These are phyloP conservation scores for Phanerodontia chrysosporium DNA, from an alignment of 768 basidiomycete genomes.

Conservation along the genomic window DNA sequence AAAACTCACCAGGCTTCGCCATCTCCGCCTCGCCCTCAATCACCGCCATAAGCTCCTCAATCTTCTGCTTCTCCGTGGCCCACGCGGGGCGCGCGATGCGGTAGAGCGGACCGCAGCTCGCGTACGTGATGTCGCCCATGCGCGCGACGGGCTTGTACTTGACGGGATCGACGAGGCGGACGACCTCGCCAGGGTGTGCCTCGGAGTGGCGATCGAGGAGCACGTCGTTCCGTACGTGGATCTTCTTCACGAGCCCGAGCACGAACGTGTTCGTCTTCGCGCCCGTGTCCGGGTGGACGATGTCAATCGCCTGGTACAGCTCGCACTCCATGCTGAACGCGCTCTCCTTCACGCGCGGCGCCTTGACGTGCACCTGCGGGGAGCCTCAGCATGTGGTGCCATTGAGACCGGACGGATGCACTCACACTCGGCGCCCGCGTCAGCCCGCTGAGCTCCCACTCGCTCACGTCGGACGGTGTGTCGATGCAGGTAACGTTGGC, in stretches of 20 bases:
- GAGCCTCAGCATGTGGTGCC: too few relatives aligned
- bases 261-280: constrained; percentile 27
- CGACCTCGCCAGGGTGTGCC: constrained; percentile 35
- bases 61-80: constrained; percentile 32
- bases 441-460: constrained; percentile 61
- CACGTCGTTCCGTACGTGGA: constrained; percentile 40
- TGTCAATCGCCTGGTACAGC: constrained; percentile 41
- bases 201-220: constrained; percentile 47
- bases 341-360: constrained; percentile 55
- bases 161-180: constrained; percentile 35
- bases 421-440: constrained; percentile 51
- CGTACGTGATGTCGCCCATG: constrained; percentile 53
- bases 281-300: constrained; percentile 28
- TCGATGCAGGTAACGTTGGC: constrained; percentile 55
- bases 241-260: constrained; percentile 34
- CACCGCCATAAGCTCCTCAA: neutral
- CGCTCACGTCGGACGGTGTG: constrained; percentile 46
- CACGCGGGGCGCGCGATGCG: constrained; percentile 41
- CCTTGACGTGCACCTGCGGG: constrained; percentile 44
- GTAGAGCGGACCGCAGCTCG: constrained; percentile 43
- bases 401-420: constrained; percentile 5
- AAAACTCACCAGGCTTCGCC: neutral
- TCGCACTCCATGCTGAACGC: constrained; percentile 59
- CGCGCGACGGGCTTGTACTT: constrained; percentile 50
- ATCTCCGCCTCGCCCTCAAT: too few relatives aligned